Base-by-base conservation (phyloP, 176 grass and related monocot species). In the Metroxylon sagu region DNA sequence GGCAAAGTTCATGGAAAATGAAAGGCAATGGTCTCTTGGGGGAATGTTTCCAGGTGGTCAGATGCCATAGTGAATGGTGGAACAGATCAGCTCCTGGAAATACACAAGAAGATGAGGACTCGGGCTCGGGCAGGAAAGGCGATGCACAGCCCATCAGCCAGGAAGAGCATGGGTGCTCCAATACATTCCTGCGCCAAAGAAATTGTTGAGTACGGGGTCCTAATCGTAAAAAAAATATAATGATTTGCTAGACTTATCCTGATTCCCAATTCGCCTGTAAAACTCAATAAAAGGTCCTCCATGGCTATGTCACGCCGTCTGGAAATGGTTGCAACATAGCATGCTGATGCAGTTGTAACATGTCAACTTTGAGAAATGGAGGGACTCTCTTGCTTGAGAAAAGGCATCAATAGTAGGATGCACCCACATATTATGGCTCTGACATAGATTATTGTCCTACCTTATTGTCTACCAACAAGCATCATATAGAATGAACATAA, bases 141-240 rank as follows among this genome's bases (percentile, higher is more conserved):
- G 76, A 76, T 80, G 79, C 73, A 73, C 82, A 85, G 62, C 80
- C 67, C 93, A 96, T 95, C 86, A 88, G 77, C 84, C 81, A 92
- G 88, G 85, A 80, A 62, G 77, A 83, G 80, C 80, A 88, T 76
- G 73, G 62, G 52, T 76, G 75, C 64, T 90, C 72, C 78, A 74
- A 65, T 67, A 75, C 73, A 82, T 88, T 87, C 93, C 93, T 89
- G 88, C 93, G 84, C 65, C 88, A 98, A 98, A 98, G 87, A 92
- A 98, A 98, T 76, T 85, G 78, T 82, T 98, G 93, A 97, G 93
- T 89, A 83, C 48, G 52, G 66, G 78, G 76, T 75, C 74, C 88
- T 71, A 88, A 53, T 67, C 67, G 55, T 54, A 61, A 88, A 85
- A 66, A 78, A 85, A 85, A 69, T 83, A 82, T 17, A 79, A 67